Conservation (phyloP, 2,329 filamentous ascomycete species). For the Byssothecium circinans region DNA sequence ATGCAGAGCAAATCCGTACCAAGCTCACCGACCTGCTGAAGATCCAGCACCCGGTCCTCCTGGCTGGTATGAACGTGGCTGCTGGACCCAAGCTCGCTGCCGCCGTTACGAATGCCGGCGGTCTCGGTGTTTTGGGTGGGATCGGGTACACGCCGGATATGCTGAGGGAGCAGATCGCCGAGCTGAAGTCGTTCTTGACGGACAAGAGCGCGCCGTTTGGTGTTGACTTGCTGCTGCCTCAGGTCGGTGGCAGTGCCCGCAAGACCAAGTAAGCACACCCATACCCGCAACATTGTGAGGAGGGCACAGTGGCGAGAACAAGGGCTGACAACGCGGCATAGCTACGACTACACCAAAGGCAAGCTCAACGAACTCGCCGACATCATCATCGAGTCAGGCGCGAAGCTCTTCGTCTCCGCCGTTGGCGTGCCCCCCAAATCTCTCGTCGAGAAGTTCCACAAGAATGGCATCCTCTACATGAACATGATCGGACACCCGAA, state of each 20-base stretch:
- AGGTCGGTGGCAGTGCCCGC: constrained; percentile 89
- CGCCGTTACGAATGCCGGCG: constrained; percentile 94
- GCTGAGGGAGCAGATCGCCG: constrained; percentile 90
- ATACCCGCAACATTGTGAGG: neutral
- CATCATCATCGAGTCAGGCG: constrained; percentile 89
- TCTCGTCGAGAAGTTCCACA: constrained; percentile 89
- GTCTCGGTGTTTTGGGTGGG: constrained; percentile 93
- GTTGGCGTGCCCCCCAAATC: constrained; percentile 89
- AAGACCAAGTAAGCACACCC: constrained; percentile 75
- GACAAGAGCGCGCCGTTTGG: constrained; percentile 96
- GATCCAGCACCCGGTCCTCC: constrained; percentile 94
- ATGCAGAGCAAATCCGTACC: constrained; percentile 81
- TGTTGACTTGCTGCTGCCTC: constrained; percentile 88
- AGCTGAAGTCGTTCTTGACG: constrained; percentile 83
- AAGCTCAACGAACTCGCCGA: constrained; percentile 89
- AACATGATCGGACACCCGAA: constrained; percentile 99
- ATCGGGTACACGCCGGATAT: constrained; percentile 96
- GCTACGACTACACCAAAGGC: constrained; percentile 99
- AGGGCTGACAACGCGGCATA: constrained; percentile 43
- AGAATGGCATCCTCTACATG: constrained; percentile 89
- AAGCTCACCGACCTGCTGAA: constrained; percentile 92
- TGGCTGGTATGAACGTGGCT: constrained; percentile 99
- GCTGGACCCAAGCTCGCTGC: constrained; percentile 95
- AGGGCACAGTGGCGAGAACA: neutral
- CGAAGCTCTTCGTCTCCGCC: constrained; percentile 93